Evolutionary conservation across 1,284 basidiomycete genomes (phyloP), one percentile per base, ranked within the genome.

Genomic region (Vanrija sp.): DNA sequence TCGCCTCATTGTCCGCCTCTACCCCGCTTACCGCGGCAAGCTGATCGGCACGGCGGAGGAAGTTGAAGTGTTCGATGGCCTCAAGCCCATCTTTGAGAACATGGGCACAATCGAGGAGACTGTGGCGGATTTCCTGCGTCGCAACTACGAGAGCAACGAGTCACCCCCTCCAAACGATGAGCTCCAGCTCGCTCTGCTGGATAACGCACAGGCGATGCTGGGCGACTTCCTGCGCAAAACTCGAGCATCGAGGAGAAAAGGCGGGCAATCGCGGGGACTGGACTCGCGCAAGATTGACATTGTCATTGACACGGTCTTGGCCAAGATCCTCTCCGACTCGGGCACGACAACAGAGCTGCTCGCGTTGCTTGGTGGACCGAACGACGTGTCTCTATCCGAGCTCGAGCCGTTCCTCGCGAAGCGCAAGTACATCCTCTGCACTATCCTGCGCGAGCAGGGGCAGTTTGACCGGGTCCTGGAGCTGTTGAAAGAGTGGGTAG

Each of bases 241-340:
- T 44, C 64, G 76, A 31, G 61, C 57, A n/a, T 59, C 65, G 16
- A 46, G 77, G 38, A 53, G 76, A 15, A 76, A 72, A 56, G 66
- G 65, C 20, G 69, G 67, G n/a, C 65, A 66, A 4, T 51, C 61
- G 6, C 54, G 69, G 6, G 67, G 71, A 10, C 48, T 68, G 7
- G 63, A 69, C 48, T 67, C 68, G 24, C 56, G 68, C 39, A 76
- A 78, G 57, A 68, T 77, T 36, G 76, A 78, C 54, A 72, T 73
- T 37, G 76, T 87, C 37, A 83, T 94, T 22, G 91, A 94, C 64
- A 93, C 89, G 0, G 84, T 87, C 0, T 81, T 94, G 0, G 85
- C 83, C 16, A 87, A 87, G 65, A 76, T 94, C 8, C 83, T 86
- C 23, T 83, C 85, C 0, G 79, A 83, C 53, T 76, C 78, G n/a